A percentile compares a stretch with the other conserved stretches of the same genome.
Evolutionary conservation across 2,329 filamentous ascomycete species (phyloP).

Genomic region (Colletotrichum sp.): DNA sequence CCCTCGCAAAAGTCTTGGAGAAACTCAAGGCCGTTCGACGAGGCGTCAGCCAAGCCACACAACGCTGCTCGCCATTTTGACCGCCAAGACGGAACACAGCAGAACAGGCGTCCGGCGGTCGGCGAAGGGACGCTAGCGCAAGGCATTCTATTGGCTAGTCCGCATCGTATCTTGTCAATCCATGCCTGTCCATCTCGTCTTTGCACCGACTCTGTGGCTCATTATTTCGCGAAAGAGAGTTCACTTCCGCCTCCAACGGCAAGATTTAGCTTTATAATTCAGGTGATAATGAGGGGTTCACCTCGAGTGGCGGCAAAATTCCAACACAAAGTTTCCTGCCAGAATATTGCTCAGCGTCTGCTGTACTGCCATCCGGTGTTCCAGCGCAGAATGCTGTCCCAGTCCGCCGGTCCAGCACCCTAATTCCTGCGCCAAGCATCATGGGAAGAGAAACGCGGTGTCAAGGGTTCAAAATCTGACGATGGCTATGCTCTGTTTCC

Average conservation of each 20-base stretch:
- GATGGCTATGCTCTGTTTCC: not conserved
- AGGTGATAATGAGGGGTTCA: not conserved
- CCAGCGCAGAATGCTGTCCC: not conserved
- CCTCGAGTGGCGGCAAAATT: not conserved
- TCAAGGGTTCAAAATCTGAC: not conserved
- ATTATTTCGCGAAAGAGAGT: not conserved
- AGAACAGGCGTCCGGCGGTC: not conserved
- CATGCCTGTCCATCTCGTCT: not conserved
- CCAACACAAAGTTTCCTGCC: not conserved
- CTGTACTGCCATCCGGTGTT: not conserved
- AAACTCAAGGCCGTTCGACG: conserved; percentile 10
- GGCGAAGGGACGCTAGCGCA: not conserved
- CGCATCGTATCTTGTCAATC: not conserved
- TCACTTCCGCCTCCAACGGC: not conserved
- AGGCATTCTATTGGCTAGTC: not conserved
- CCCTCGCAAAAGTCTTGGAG: not conserved
- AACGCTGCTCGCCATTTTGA: not conserved
- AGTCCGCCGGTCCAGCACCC: not conserved
- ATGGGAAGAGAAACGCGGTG: not conserved
- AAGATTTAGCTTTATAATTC: not conserved
- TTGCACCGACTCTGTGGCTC: not conserved
- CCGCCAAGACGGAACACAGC: not conserved
- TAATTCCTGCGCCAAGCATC: not conserved
- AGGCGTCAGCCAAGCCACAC: conserved; percentile 15
- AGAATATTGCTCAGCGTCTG: not conserved